phyloP scores from a whole-genome alignment of 2,329 filamentous ascomycete genomes.

The Diaporthe sp. region DNA sequence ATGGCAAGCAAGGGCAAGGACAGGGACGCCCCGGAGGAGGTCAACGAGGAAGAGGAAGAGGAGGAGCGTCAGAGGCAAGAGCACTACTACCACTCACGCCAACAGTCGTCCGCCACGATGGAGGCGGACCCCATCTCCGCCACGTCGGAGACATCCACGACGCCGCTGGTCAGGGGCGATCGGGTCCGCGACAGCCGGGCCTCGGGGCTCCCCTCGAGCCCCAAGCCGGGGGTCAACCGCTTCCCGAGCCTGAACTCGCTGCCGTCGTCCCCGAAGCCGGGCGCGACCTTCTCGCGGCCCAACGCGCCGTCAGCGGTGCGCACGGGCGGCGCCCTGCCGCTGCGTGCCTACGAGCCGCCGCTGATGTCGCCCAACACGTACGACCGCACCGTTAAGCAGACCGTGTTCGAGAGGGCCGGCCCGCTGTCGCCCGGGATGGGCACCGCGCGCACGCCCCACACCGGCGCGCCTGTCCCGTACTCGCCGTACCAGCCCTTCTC shows the following conservation, averaged over 20 bases:
- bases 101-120: conserved; percentile 53
- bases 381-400: conserved; percentile 68
- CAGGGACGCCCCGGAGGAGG: conserved; percentile 34
- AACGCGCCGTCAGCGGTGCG: conserved; percentile 69
- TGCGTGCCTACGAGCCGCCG: conserved; percentile 73
- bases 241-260: conserved; percentile 63
- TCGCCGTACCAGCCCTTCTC: conserved; percentile 85
- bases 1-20: conserved; percentile 40
- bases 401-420: conserved; percentile 70
- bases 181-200: conserved; percentile 20
- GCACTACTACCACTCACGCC: conserved; percentile 51
- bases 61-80: conserved; percentile 30
- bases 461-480: conserved; percentile 76
- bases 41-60: conserved; percentile 34
- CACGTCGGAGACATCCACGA: conserved; percentile 64
- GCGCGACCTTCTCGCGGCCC: conserved; percentile 62
- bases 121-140: conserved; percentile 67
- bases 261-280: conserved; percentile 62
- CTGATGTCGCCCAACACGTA: conserved; percentile 63
- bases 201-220: conserved; percentile 64
- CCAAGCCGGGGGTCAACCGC: conserved; percentile 58
- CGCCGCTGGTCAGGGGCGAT: conserved; percentile 56
- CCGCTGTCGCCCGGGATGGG: conserved; percentile 64
- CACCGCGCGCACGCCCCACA: conserved; percentile 71
- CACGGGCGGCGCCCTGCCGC: conserved; percentile 68